Conservation (phyloP, 768 basidiomycete species). For the Lactarius evosmus region DNA sequence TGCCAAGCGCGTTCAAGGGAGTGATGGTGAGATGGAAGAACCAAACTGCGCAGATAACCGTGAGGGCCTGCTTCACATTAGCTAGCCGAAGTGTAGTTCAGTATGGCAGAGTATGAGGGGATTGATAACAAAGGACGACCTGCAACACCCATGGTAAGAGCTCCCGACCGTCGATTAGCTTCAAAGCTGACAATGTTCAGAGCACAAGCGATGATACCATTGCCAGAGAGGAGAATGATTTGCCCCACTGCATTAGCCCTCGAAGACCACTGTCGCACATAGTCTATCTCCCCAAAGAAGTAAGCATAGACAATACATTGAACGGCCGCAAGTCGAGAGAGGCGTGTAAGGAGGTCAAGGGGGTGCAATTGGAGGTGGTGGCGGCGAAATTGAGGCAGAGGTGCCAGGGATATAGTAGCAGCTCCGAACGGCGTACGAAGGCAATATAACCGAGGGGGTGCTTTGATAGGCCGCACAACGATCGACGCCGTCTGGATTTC, state of each 20-base stretch:
- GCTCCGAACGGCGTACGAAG: conserved; percentile 11
- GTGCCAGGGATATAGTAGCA: conserved; percentile 27
- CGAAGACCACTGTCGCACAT: conserved; percentile 43
- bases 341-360: conserved; percentile 81
- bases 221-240: conserved; percentile 54
- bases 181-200: conserved; percentile 94
- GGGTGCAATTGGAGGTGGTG: conserved; percentile 55
- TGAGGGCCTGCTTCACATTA: conserved; percentile 92
- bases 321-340: conserved; percentile 89
- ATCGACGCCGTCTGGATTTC: conserved; percentile 51
- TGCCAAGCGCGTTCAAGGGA: conserved; percentile 75
- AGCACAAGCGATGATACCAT: conserved; percentile 86
- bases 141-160: conserved; percentile 88
- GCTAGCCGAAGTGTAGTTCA: conserved; percentile 41
- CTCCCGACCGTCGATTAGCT: conserved; percentile 90
- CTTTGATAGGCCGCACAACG: conserved; percentile 27
- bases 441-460: neutral
- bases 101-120: neutral
- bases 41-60: conserved; percentile 76
- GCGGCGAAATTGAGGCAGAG: conserved; percentile 25
- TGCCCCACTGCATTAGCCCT: conserved; percentile 29
- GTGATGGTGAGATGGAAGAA: conserved; percentile 85
- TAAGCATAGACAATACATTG: conserved; percentile 80
- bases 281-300: conserved; percentile 73
- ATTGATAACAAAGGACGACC: conserved; percentile 44